Evolutionary conservation across 108 stramenopile species (phyloP), one percentile per base, ranked within the genome.

Genomic region (Phaeodactylum tricornutum): DNA sequence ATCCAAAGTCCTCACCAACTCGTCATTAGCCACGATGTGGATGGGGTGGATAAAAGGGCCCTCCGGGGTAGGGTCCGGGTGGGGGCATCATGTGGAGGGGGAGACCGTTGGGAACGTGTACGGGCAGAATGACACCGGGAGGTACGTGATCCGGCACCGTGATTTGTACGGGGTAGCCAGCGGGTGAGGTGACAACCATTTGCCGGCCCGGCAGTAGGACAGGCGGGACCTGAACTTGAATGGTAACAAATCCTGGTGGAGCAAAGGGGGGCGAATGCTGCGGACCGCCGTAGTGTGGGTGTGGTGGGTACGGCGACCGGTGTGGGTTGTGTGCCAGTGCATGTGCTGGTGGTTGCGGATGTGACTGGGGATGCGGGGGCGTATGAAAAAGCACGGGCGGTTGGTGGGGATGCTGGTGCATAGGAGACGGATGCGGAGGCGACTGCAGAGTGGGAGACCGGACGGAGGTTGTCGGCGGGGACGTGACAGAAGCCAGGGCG

Each of bases 51-150:
- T 34, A 8, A 12, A 34, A 34, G 12, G 33, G 12, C 8, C 33
- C 33, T 34, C 33, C 33, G 33, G 8, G 9, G 12, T 34, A 11
- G 33, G 33, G n/a, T n/a, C n/a, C 15, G 15, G 11, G 46, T 9
- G 24, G 42, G 15, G 60, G 61, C 61, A 65, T 67, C 58, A 59
- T 55, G 40, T 55, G 66, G 0, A 62, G 31, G 2, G 73, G 67
- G 16, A 64, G 24, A 48, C 27, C n/a, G 30, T 59, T 29, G 12
- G 83, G 83, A 28, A 85, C 59, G 39, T 71, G 74, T 4, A 85
- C 83, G 2, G 83, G 83, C 44, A 85, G 65, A 8, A 80, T 53
- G 31, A 74, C 65, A 5, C 83, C 83, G 0, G 79, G 71, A 12
- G 67, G 71, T 27, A 80, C 51, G 28, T 74, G 73, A 6, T 64